These are phyloP conservation scores for Cephaloascus fragrans DNA, from an alignment of 805 yeast species.

Conservation along the genomic window DNA sequence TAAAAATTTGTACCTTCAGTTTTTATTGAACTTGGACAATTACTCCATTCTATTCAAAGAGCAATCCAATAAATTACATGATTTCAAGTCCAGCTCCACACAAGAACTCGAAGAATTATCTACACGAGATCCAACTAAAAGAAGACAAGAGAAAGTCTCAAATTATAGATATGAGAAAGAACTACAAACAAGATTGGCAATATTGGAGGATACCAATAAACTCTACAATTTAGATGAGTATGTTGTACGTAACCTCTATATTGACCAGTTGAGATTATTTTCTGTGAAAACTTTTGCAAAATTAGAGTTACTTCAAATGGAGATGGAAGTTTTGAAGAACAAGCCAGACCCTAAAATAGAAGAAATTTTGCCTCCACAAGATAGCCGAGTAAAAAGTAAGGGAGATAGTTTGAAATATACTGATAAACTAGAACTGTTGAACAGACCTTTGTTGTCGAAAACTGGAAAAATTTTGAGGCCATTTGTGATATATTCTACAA, in stretches of 20 bases:
- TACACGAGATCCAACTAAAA: conserved; percentile 25
- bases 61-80: conserved; percentile 27
- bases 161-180: conserved; percentile 53
- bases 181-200: conserved; percentile 31
- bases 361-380: conserved; percentile 9
- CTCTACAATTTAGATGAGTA: conserved; percentile 52
- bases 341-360: conserved; percentile 15
- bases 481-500: conserved; percentile 56
- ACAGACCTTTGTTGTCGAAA: conserved; percentile 47
- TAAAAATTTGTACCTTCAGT: conserved; percentile 33
- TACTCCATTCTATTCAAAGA: conserved; percentile 30
- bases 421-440: conserved; percentile 46
- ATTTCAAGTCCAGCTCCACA: conserved; percentile 24
- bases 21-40: conserved; percentile 31
- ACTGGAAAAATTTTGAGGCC: conserved; percentile 79
- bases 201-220: conserved; percentile 16
- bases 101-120: conserved; percentile 31
- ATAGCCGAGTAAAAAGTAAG: background rate
- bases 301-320: conserved; percentile 55
- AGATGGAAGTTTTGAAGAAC: conserved; percentile 48
- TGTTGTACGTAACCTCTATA: conserved; percentile 39
- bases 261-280: conserved; percentile 44
- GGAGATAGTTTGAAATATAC: conserved; percentile 37
- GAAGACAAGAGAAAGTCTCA: conserved; percentile 66
- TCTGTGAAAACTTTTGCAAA: conserved; percentile 44